Conservation (phyloP, 305 asterid genomes). For the Fraxinus ornus region DNA sequence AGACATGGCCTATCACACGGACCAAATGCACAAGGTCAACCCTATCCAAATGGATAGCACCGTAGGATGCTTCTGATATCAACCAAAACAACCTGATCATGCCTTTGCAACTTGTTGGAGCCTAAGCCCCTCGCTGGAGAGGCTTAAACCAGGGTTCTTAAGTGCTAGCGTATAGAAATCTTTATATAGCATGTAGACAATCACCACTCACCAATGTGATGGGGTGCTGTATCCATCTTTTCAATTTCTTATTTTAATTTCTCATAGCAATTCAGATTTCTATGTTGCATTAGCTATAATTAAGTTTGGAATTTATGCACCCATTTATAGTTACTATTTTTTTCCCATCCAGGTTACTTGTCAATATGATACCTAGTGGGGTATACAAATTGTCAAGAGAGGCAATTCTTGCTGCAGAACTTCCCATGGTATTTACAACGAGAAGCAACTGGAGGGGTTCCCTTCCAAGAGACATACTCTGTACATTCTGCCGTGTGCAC, state of each 20-base stretch:
- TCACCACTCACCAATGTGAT: not conserved
- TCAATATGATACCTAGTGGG: conserved; percentile 77
- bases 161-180: not conserved
- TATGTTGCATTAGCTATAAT: conserved; percentile 10
- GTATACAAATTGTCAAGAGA: conserved; percentile 78
- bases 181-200: not conserved
- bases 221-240: not conserved
- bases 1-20: not conserved
- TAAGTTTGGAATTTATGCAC: not conserved
- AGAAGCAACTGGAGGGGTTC: conserved; percentile 84
- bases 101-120: conserved; percentile 2
- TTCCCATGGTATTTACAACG: conserved; percentile 67
- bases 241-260: not conserved
- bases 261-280: not conserved
- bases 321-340: not conserved
- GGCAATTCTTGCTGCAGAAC: conserved; percentile 70
- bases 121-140: not conserved
- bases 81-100: not conserved
- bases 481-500: conserved; percentile 78
- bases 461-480: conserved; percentile 72
- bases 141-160: not conserved
- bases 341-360: conserved; percentile 49
- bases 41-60: not conserved
- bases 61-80: not conserved
- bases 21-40: not conserved